Conservation (phyloP, 1,139 yeast genomes). For the Taphrina wiesneri region DNA sequence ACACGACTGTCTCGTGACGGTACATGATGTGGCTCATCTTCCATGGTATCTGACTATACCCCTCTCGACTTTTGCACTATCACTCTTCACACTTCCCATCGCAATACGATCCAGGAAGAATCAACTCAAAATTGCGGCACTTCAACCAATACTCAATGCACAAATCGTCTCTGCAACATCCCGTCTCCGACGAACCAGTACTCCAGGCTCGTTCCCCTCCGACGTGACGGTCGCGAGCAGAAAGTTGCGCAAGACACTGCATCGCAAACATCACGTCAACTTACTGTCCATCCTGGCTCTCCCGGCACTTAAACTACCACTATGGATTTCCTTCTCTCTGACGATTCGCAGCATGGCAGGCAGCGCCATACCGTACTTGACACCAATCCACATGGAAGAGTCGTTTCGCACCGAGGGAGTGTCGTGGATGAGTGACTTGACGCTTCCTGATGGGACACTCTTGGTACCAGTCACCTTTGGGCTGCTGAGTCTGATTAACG, state of each 20-base stretch:
- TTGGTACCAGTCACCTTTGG: constrained; percentile 19
- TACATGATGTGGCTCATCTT: constrained; percentile 4
- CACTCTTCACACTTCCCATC: constrained; percentile 27
- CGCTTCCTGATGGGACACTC: not conserved
- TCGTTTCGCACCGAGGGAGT: constrained; percentile 6
- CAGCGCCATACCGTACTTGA: not conserved
- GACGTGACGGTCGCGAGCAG: not conserved
- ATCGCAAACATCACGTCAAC: constrained; percentile 9
- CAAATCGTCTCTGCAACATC: not conserved
- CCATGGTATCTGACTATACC: constrained; percentile 20
- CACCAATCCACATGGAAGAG: not conserved
- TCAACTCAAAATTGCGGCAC: constrained; percentile 5
- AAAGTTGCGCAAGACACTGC: not conserved
- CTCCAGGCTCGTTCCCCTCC: not conserved
- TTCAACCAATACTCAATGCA: constrained; percentile 18
- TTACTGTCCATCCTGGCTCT: constrained; percentile 8
- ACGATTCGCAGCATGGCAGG: constrained; percentile 28
- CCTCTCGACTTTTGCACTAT: constrained; percentile 5
- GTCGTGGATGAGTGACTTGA: constrained; percentile 25
- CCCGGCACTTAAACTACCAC: constrained; percentile 23
- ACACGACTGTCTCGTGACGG: not conserved
- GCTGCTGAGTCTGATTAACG: constrained; percentile 13
- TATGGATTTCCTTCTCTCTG: constrained; percentile 21
- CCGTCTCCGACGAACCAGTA: not conserved
- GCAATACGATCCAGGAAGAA: constrained; percentile 18